Evolutionary conservation across 257 asterid species (phyloP), one percentile per base, ranked within the genome.

Genomic region (Solanum sejunctum): DNA sequence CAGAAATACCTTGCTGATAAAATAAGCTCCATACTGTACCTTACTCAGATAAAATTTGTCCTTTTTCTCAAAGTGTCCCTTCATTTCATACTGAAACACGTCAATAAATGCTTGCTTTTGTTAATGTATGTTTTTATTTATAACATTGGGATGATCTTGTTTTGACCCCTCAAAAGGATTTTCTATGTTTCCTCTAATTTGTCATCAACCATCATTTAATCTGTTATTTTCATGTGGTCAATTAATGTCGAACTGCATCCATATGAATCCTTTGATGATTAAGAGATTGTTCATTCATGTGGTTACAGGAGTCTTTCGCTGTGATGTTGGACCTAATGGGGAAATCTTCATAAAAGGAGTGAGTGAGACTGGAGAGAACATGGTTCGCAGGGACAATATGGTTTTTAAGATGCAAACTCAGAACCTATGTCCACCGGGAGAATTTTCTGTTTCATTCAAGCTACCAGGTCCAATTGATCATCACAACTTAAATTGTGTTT

Each of bases 391-490:
- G 87, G 57, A 88, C 57, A 81, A 86, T 63, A 84, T 88, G 90
- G 85, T 84, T 5, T 91, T 91, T 85, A 82, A 84, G 86, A 91
- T 91, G 93, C 92, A 88, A 83, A 66, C 91, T 2, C 90, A 86
- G 63, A 89, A 91, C 79, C 87, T 91, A 39, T 73, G 90, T 56
- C 91, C 93, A 8, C 87, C 88, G 36, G 93, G 93, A 26, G 90
- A 88, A 23, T 91, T 91, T 75, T 87, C 93, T 11, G 43, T 91
- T 84, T 85, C 92, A 51, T 91, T 91, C 87, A 89, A 69, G 85
- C 88, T 91, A 20, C 91, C 92, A 15, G 93, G 91, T 57, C 89
- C 93, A 28, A 85, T 88, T 84, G 91, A 87, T 83, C 79, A 84
- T 58, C 84, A 83, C 36, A 84, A 85, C 54, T 20, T 85, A 11